Conservation (phyloP, 192 early-diverging fungal genomes). For the Kappamyces sp. region DNA sequence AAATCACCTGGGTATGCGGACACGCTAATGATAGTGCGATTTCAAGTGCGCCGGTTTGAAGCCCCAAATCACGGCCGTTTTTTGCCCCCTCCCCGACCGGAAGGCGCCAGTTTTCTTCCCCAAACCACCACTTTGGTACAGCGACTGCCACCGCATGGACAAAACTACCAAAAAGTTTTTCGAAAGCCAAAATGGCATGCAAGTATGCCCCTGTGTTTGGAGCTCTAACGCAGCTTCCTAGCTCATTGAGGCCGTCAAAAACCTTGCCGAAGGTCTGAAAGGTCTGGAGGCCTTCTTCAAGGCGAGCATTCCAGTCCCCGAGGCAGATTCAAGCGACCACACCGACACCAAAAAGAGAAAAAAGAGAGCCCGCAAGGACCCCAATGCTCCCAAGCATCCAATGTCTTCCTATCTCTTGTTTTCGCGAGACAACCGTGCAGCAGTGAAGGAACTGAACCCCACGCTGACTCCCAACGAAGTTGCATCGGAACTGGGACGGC, state of each 20-base stretch:
- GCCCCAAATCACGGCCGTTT: neutral
- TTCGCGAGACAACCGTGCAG: slow-evolving; percentile 1
- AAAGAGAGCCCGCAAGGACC: slow-evolving; percentile 13
- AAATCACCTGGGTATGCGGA: too few species aligned
- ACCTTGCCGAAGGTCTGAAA: slow-evolving; percentile 1
- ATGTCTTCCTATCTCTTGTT: slow-evolving; percentile 10
- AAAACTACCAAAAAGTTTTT: slow-evolving; percentile 6
- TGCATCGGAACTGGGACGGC: neutral
- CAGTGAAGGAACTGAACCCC: slow-evolving; percentile 4
- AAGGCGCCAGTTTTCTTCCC: neutral
- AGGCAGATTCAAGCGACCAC: neutral
- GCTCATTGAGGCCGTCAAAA: slow-evolving; percentile 7
- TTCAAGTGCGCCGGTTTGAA: too few species aligned
- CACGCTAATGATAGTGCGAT: too few species aligned
- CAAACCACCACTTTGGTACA: neutral
- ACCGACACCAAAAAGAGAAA: neutral
- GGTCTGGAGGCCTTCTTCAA: slow-evolving; percentile 12
- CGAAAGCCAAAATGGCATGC: slow-evolving; percentile 1
- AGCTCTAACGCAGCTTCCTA: neutral
- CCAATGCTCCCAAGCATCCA: slow-evolving; percentile 14
- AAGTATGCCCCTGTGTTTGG: neutral
- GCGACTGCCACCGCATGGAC: neutral
- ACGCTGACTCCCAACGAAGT: neutral
- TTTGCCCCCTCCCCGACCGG: neutral
- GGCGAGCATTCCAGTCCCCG: neutral